Evolutionary conservation across 2,329 filamentous ascomycete genomes (phyloP), one percentile per base, ranked within the genome.

Genomic region (Scolecobasidium constrictum): DNA sequence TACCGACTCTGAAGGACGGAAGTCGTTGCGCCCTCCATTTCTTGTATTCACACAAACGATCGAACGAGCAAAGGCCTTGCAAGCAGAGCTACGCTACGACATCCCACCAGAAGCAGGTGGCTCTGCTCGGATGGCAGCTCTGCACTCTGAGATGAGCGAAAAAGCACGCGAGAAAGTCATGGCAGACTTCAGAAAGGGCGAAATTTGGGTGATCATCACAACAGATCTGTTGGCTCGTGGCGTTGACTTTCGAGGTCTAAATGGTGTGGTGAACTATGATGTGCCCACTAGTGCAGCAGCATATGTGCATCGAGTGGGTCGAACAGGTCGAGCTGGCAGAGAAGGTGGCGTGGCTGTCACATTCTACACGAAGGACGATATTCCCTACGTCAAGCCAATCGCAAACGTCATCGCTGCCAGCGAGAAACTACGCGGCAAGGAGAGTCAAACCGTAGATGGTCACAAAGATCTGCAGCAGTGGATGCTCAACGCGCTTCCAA

Each of bases 1-100:
- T 0, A 72, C 75, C 7, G 71, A 39, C 16, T 44, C 42, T 22
- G 23, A 20, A 7, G 42, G 35, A 13, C 35, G 35, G 6, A 38
- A 44, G 36, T 18, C 77, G 20, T 69, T 96, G 36, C 78, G 85
- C 1, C 86, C 92, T 0, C 92, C 92, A 0, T 94, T 95, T 64
- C 72, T 98, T 4, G 82, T 98, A 47, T 98, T 98, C 61, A 92
- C 90, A 0, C 92, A 98, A 64, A 95, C 90, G 1, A 94, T 98
- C 45, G 82, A 88, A 41, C 79, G 92, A 52, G 92, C 92, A 1
- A 77, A 83, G 22, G 87, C 92, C 4, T 73, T 98, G 2, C 81
- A 94, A 58, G 80, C 84, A 23, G 92, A 98, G 60, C 74, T 98
- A 21, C 81, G 86, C 48, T 98, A 94, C 64, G 92, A 98, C 57